These are phyloP conservation scores for Eutrema heterophyllum DNA, from an alignment of 345 rosid genomes.

Conservation along the genomic window DNA sequence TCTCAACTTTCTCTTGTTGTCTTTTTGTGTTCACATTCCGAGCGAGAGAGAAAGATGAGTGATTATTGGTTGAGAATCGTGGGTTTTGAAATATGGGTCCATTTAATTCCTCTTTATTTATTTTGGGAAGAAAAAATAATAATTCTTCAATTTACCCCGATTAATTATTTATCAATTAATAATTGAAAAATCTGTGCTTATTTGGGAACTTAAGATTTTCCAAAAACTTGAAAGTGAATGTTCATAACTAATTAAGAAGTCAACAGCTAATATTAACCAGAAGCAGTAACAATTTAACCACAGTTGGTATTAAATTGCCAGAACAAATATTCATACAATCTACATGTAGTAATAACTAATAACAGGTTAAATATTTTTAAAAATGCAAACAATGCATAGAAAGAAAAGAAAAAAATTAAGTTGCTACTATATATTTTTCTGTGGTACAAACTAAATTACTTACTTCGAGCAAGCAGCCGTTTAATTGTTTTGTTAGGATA, in stretches of 20 bases:
- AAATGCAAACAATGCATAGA: background rate
- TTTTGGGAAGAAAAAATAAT: background rate
- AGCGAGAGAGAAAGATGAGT: background rate
- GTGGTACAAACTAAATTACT: background rate
- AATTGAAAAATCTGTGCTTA: background rate
- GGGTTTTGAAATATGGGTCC: conserved; percentile 11
- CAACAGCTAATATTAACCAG: background rate
- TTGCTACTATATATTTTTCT: background rate
- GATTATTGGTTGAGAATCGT: conserved; percentile 25
- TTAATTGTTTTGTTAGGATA: too few relatives aligned
- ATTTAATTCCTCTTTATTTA: background rate
- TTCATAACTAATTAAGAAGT: background rate
- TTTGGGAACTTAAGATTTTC: conserved; percentile 9
- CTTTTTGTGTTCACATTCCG: conserved; percentile 28
- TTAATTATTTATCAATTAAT: background rate
- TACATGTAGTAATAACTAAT: conserved; percentile 3
- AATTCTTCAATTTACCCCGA: background rate
- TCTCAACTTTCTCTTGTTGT: conserved; percentile 27
- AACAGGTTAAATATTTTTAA: background rate
- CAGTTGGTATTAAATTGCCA: background rate
- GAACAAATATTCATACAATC: conserved; percentile 6
- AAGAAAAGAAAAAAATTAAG: background rate
- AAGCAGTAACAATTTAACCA: background rate
- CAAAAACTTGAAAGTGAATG: background rate
- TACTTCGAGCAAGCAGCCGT: too few relatives aligned